Percentiles rank a stretch among this genome's conserved stretches.
Conservation (phyloP, 1,284 basidiomycete genomes). For the Trichosporon faecale region DNA sequence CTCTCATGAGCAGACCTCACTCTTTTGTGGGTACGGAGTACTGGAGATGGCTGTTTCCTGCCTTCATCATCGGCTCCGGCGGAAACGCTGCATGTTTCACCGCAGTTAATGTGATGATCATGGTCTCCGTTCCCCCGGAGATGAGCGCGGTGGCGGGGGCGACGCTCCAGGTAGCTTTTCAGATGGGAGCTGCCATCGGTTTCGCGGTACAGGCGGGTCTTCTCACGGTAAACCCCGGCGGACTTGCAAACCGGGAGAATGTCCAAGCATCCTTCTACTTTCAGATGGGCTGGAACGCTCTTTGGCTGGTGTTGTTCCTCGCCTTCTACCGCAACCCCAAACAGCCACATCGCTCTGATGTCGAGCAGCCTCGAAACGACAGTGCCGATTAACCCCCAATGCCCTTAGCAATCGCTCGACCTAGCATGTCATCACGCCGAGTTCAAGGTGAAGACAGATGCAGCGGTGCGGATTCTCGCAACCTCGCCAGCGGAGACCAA, state of each 20-base stretch:
- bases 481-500: too few species aligned
- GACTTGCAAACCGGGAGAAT: conserved; percentile 37
- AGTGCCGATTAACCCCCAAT: too few species aligned
- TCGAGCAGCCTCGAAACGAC: neutral
- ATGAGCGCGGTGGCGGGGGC: conserved; percentile 47
- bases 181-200: conserved; percentile 43
- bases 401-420: too few species aligned
- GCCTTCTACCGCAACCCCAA: conserved; percentile 36
- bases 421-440: too few species aligned
- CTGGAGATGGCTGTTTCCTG: conserved; percentile 45
- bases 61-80: conserved; percentile 35
- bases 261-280: conserved; percentile 41
- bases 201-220: conserved; percentile 47
- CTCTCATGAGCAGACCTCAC: conserved; percentile 25
- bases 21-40: conserved; percentile 31
- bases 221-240: conserved; percentile 38
- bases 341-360: neutral
- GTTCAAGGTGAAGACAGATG: too few species aligned
- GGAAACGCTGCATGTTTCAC: conserved; percentile 31
- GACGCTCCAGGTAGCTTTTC: conserved; percentile 43
- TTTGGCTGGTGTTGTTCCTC: conserved; percentile 38
- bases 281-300: conserved; percentile 41
- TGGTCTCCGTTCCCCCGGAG: conserved; percentile 39
- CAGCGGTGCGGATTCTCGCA: too few species aligned
- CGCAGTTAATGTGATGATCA: conserved; percentile 36